Percentiles rank a stretch among this genome's conserved stretches.
phyloP scores from a whole-genome alignment of 345 rosid genomes.

The Rhizophora mangle region DNA sequence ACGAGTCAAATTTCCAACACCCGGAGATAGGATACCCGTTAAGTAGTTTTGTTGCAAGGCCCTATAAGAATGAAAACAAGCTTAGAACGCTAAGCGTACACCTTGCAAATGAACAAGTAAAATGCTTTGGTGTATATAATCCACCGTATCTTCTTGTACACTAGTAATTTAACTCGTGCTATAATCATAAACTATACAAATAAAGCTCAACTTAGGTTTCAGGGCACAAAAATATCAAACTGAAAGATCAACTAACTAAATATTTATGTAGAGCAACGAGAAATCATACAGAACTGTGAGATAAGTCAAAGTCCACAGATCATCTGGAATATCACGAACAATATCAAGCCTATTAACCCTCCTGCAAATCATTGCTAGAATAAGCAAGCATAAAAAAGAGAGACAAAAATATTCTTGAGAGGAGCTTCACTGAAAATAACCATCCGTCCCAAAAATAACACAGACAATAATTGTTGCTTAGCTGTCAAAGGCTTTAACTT shows the following conservation, averaged over 20 bases:
- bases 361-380: conserved; percentile 23
- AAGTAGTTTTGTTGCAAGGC: conserved; percentile 52
- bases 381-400: too few species aligned
- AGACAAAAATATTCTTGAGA: not conserved
- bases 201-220: not conserved
- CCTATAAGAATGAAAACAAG: conserved; percentile 27
- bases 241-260: not conserved
- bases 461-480: too few species aligned
- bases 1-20: conserved; percentile 44
- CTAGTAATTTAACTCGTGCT: not conserved
- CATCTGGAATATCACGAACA: conserved; percentile 45
- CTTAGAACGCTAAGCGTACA: not conserved
- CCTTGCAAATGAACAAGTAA: not conserved
- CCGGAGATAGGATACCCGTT: conserved; percentile 52
- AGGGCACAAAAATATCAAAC: too few species aligned
- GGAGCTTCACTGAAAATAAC: not conserved
- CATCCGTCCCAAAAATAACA: not conserved
- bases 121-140: not conserved
- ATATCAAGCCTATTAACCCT: conserved; percentile 26
- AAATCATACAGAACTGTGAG: conserved; percentile 43
- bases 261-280: not conserved
- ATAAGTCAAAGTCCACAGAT: conserved; percentile 43
- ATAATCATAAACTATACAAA: not conserved
- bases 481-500: too few species aligned
- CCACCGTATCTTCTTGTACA: not conserved